phyloP scores from a whole-genome alignment of 345 rosid genomes.

The Excoecaria agallocha region DNA sequence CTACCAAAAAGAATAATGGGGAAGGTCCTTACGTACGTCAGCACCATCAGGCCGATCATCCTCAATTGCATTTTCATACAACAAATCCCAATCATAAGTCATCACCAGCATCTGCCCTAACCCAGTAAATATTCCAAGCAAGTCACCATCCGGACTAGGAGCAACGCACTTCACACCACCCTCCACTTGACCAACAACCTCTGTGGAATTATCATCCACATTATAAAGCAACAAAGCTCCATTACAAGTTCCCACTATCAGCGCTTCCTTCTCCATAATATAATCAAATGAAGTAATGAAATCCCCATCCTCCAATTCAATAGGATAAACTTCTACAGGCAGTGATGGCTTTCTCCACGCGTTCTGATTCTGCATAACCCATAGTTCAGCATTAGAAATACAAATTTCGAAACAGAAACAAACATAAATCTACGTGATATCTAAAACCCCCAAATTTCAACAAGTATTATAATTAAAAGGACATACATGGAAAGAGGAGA shows the following conservation, averaged over 20 bases:
- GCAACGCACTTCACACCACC: slow-evolving; percentile 83
- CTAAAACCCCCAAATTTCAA: neutral
- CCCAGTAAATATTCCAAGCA: slow-evolving; percentile 65
- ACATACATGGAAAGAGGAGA: slow-evolving; percentile 63
- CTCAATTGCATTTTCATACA: slow-evolving; percentile 62
- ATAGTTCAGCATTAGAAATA: neutral
- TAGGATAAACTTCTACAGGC: slow-evolving; percentile 42
- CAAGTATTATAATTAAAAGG: neutral
- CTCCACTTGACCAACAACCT: slow-evolving; percentile 75
- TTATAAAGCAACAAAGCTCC: slow-evolving; percentile 64
- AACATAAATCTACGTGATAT: slow-evolving; percentile 6
- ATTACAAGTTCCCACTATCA: slow-evolving; percentile 64
- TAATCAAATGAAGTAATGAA: slow-evolving; percentile 71
- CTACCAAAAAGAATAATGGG: slow-evolving; percentile 25
- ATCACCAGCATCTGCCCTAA: slow-evolving; percentile 79
- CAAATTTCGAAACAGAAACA: neutral
- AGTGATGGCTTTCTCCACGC: slow-evolving; percentile 33
- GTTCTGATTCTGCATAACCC: slow-evolving; percentile 47
- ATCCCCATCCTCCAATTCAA: slow-evolving; percentile 70
- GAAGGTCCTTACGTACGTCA: slow-evolving; percentile 83
- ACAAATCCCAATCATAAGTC: slow-evolving; percentile 96
- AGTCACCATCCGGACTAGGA: slow-evolving; percentile 87
- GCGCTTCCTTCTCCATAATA: slow-evolving; percentile 89
- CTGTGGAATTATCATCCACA: slow-evolving; percentile 58
- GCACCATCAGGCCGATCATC: slow-evolving; percentile 55